These are phyloP conservation scores for Pistacia vera DNA, from an alignment of 345 rosid species.

Conservation along the genomic window DNA sequence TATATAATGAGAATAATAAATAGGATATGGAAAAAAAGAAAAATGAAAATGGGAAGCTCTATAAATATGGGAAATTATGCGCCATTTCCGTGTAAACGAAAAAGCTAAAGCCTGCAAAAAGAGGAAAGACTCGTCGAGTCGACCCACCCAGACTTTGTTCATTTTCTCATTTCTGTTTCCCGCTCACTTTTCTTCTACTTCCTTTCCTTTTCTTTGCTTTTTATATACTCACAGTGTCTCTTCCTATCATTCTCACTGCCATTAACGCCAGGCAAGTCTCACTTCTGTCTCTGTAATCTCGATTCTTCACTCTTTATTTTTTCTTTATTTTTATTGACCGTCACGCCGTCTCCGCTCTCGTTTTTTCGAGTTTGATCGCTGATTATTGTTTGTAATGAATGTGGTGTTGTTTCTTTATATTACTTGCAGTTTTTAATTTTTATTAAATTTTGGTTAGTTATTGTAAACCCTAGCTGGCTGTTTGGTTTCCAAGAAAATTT, in stretches of 20 bases:
- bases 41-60: not conserved
- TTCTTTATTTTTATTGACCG: not conserved
- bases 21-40: not conserved
- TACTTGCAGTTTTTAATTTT: not conserved
- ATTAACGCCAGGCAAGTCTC: constrained; percentile 41
- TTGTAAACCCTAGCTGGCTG: constrained; percentile 21
- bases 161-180: constrained; percentile 24
- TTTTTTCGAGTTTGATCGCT: not conserved
- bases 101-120: not conserved
- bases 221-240: not conserved
- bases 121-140: not conserved
- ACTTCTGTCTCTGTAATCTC: constrained; percentile 2
- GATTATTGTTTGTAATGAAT: not conserved
- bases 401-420: too few relatives aligned
- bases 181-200: constrained; percentile 32
- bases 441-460: not conserved
- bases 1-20: too few relatives aligned
- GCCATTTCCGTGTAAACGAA: constrained; percentile 11
- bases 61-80: not conserved
- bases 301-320: not conserved
- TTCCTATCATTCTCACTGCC: constrained; percentile 26
- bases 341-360: too few relatives aligned
- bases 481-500: constrained; percentile 12
- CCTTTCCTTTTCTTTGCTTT: constrained; percentile 7
- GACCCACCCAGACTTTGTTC: not conserved